Evolutionary conservation across 75 land plant species (phyloP), one percentile per base, ranked within the genome.

Genomic region (Cunninghamia lanceolata): DNA sequence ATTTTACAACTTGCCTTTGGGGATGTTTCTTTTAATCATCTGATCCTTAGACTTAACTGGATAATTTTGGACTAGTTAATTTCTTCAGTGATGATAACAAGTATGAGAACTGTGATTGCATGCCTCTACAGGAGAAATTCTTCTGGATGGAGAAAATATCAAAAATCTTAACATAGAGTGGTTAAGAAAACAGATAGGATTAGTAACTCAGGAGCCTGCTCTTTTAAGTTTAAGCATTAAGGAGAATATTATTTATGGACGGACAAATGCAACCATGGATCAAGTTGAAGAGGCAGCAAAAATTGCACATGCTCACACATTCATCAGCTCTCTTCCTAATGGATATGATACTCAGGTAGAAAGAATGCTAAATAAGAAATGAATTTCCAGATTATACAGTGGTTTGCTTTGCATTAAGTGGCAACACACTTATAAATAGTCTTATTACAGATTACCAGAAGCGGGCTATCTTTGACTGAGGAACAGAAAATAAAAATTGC

Each of bases 231-330:
- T 89, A 74, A 91, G 92, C 87, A 91, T 91, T 25, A 85, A 83
- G 79, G 92, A 91, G 43, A 91, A 91, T 83, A 91, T 91, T 74
- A 83, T 90, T 34, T 91, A 91, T 83, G 92, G 92, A 38, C 92
- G 92, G 36, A 35, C 88, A 38, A 39, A 19, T 34, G 88, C 92
- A 21, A 91, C 87, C 79, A 83, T 85, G 75, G 92, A 91, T 91
- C 92, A 91, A 50, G 56, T 91, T 82, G 92, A 91, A 74, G 92
- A 91, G 87, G 92, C 92, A 43, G 92, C 92, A 54, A 91, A 91
- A 75, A 90, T 89, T 85, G 92, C 92, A 76, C 92, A 91, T 88
- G 92, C 92, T 14, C 92, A 91, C 59, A 85, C 92, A 73, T 91
- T 90, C 85, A 91, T 91, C 85, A 90, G 92, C 87, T 91, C 92